phyloP scores from a whole-genome alignment of 129 eudicot species.

The sunflower (Helianthus annuus) region HanXRQr2.0-SUNRISE NC_035434.2:165590901-165591400 shows the following conservation, averaged over 20 bases:
- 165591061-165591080: background rate
- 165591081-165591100: background rate
- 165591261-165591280: conserved; percentile 58
- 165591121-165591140: conserved; percentile 17
- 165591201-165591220: conserved; percentile 46
- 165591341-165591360: background rate
- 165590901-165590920: too few species aligned
- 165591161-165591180: conserved; percentile 1
- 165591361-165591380: too few species aligned
- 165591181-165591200: conserved; percentile 28
- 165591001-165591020: background rate
- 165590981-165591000: conserved; percentile 2
- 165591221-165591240: conserved; percentile 17
- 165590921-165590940: too few species aligned
- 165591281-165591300: conserved; percentile 49
- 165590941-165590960: too few species aligned
- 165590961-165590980: background rate
- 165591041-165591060: conserved; percentile 6
- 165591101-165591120: background rate
- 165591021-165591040: background rate
- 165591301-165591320: background rate
- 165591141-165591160: conserved; percentile 6
- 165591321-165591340: background rate
- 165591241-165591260: conserved; percentile 68
- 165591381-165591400: too few species aligned